Conservation (phyloP, 1,139 yeast species). For the Suhomyces wounanorum region DNA sequence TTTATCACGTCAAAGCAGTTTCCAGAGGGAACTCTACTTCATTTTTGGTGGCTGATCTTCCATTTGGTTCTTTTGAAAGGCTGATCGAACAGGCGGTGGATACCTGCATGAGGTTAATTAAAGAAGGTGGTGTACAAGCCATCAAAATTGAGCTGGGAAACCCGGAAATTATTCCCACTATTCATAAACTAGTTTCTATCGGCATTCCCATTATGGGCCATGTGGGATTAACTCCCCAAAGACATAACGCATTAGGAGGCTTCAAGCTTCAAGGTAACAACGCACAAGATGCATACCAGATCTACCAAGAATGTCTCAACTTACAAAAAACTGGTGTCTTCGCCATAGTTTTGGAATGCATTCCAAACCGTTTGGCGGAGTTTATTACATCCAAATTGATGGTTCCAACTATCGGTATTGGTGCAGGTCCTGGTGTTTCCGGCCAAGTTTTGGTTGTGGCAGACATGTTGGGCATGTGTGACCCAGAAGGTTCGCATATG, state of each 20-base stretch:
- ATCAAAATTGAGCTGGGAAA: constrained; percentile 87
- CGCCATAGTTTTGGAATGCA: constrained; percentile 76
- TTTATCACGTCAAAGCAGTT: constrained; percentile 76
- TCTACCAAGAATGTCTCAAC: constrained; percentile 67
- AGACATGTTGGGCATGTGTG: constrained; percentile 77
- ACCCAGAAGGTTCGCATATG: constrained; percentile 43
- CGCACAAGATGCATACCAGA: constrained; percentile 54
- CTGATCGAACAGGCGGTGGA: constrained; percentile 64
- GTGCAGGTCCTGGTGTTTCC: constrained; percentile 82
- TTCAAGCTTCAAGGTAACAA: constrained; percentile 81
- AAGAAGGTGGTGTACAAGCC: constrained; percentile 69
- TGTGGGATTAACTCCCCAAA: constrained; percentile 90
- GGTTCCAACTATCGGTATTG: constrained; percentile 92
- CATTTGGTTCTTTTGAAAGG: constrained; percentile 82
- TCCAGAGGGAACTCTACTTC: constrained; percentile 67
- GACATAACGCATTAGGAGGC: constrained; percentile 79
- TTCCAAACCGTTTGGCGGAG: constrained; percentile 75
- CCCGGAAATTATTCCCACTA: constrained; percentile 49
- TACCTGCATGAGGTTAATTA: constrained; percentile 62
- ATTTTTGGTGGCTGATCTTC: constrained; percentile 81
- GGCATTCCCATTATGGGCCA: constrained; percentile 95
- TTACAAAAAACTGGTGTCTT: constrained; percentile 81
- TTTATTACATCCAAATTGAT: constrained; percentile 58
- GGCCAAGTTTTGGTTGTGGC: constrained; percentile 92
- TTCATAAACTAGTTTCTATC: constrained; percentile 52